A percentile compares a stretch with the other conserved stretches of the same genome.
Evolutionary conservation across 2,329 filamentous ascomycete genomes (phyloP).

Genomic region (Colletotrichum coccodes): DNA sequence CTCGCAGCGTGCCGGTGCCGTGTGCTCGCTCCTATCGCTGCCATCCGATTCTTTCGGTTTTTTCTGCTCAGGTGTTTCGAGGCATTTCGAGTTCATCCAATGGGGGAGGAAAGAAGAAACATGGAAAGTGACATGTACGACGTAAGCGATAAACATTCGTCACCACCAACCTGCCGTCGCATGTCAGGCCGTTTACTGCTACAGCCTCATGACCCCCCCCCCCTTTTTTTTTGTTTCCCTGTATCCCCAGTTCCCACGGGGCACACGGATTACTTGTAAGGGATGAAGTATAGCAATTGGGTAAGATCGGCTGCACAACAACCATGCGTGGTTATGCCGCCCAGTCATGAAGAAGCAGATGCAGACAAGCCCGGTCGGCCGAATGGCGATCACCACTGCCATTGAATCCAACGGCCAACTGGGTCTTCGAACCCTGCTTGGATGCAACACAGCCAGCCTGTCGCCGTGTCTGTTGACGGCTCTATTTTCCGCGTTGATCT

Average conservation of each 20-base stretch:
- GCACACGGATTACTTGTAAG: background rate
- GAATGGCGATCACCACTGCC: constrained; percentile 25
- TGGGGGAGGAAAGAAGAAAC: background rate
- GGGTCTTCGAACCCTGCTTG: constrained; percentile 9
- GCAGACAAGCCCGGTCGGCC: constrained; percentile 21
- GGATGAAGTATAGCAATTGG: background rate
- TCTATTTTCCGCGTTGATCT: constrained; percentile 6
- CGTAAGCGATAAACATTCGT: background rate
- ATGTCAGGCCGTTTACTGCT: background rate
- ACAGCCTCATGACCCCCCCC: background rate
- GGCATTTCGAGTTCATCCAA: constrained; percentile 5
- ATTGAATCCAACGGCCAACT: background rate
- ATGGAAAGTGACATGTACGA: background rate
- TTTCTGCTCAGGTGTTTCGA: background rate
- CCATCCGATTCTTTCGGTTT: background rate
- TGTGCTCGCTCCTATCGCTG: background rate
- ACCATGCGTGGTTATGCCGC: background rate
- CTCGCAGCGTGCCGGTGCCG: background rate
- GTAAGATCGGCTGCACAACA: background rate
- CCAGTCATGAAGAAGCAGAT: background rate
- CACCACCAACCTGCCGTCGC: background rate
- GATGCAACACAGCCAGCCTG: constrained; percentile 13
- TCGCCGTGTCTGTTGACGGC: constrained; percentile 19
- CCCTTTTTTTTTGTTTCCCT: background rate
- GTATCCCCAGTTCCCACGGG: too few relatives aligned